These are phyloP conservation scores for Solanum gandarillasii DNA, from an alignment of 257 asterid species.

Conservation along the genomic window DNA sequence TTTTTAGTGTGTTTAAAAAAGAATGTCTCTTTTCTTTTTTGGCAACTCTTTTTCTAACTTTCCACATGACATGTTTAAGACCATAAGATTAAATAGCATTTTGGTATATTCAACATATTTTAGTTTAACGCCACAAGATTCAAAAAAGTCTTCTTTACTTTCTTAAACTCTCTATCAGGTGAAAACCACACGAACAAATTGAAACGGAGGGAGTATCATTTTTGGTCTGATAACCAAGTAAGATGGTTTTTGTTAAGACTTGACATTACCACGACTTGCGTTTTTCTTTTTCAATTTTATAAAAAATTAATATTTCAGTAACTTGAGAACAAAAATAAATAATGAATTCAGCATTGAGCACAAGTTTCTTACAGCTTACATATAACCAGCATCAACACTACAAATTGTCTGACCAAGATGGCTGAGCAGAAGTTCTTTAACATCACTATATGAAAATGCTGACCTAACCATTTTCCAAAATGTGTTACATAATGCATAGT, in stretches of 20 bases:
- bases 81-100: background rate
- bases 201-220: background rate
- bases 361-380: background rate
- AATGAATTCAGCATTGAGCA: background rate
- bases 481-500: background rate
- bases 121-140: background rate
- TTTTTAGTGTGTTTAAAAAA: background rate
- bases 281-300: background rate
- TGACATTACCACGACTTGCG: background rate
- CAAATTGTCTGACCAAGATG: background rate
- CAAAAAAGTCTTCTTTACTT: background rate
- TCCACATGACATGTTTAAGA: background rate
- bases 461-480: background rate
- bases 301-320: background rate
- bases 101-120: background rate
- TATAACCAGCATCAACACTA: background rate
- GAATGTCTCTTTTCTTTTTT: background rate
- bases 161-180: background rate
- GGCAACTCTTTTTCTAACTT: background rate
- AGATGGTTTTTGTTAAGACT: background rate
- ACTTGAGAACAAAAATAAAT: background rate
- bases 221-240: background rate
- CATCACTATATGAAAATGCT: background rate
- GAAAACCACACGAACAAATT: background rate
- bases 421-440: background rate